Conservation (phyloP, 148 eudicot species). For the Camellia japonica region DNA sequence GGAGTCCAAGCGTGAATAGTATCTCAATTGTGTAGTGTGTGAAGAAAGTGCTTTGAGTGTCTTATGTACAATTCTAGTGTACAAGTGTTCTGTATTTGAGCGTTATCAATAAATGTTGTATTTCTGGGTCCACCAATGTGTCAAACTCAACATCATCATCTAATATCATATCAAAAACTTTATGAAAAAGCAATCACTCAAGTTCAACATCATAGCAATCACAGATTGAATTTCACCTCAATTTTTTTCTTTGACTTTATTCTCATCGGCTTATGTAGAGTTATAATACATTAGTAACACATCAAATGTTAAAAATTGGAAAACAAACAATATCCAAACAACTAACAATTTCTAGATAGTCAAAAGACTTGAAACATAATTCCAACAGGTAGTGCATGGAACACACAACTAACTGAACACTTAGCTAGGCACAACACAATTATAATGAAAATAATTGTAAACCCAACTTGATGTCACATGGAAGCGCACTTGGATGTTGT, state of each 20-base stretch:
- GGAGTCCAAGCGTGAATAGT: no score
- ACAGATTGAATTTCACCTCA: neutral
- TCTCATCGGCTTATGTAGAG: neutral
- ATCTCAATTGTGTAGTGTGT: no score
- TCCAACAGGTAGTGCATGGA: neutral
- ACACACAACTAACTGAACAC: neutral
- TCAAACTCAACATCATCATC: no score
- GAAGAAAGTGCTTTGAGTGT: no score
- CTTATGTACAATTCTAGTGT: no score
- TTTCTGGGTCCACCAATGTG: no score
- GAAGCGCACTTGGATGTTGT: neutral
- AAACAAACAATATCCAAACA: neutral
- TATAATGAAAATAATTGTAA: neutral
- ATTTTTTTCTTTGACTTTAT: neutral
- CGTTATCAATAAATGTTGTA: no score
- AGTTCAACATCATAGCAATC: neutral
- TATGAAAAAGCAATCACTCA: no score
- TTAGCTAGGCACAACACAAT: neutral
- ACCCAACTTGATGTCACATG: neutral
- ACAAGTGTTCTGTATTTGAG: no score
- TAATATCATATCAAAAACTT: no score
- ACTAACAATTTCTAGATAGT: neutral
- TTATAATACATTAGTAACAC: neutral
- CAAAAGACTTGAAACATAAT: neutral
- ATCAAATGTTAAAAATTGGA: neutral